These are phyloP conservation scores for Serendipita sp. DNA, from an alignment of 768 basidiomycete genomes.

Conservation along the genomic window DNA sequence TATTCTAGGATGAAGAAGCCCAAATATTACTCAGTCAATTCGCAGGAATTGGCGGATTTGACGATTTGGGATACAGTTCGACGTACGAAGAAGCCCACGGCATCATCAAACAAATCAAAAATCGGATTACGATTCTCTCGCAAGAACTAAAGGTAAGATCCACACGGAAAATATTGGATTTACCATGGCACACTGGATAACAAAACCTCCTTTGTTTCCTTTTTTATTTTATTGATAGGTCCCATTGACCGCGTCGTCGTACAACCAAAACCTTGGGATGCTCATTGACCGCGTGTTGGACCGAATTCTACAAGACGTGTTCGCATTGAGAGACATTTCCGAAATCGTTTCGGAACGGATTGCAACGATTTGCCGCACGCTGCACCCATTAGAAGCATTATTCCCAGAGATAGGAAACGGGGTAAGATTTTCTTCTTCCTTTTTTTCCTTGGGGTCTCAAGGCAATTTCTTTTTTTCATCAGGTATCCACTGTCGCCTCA, in stretches of 20 bases:
- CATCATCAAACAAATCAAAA: conserved; percentile 44
- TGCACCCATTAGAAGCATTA: conserved; percentile 64
- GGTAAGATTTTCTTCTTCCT: conserved; percentile 26
- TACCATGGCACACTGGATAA: background rate
- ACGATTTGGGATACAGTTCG: background rate
- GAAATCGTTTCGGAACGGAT: conserved; percentile 73
- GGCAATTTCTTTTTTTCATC: too few relatives aligned
- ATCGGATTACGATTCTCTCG: conserved; percentile 45
- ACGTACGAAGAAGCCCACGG: background rate
- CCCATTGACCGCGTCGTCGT: conserved; percentile 53
- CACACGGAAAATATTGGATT: too few relatives aligned
- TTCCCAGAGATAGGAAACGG: conserved; percentile 54
- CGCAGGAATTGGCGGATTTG: background rate
- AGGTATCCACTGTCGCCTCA: conserved; percentile 63
- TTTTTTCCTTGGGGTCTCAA: conserved; percentile 2
- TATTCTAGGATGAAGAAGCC: conserved; percentile 9
- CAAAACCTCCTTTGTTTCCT: background rate
- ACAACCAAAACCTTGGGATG: conserved; percentile 54
- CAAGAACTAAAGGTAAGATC: conserved; percentile 55
- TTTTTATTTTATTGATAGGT: conserved; percentile 26
- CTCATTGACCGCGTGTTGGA: conserved; percentile 53
- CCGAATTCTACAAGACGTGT: conserved; percentile 53
- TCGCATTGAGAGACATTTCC: conserved; percentile 72
- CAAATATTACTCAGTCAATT: background rate
- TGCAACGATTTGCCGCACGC: conserved; percentile 64